These are phyloP conservation scores for Leccinum olivaceopallidum DNA, from an alignment of 768 basidiomycete genomes.

Conservation along the genomic window DNA sequence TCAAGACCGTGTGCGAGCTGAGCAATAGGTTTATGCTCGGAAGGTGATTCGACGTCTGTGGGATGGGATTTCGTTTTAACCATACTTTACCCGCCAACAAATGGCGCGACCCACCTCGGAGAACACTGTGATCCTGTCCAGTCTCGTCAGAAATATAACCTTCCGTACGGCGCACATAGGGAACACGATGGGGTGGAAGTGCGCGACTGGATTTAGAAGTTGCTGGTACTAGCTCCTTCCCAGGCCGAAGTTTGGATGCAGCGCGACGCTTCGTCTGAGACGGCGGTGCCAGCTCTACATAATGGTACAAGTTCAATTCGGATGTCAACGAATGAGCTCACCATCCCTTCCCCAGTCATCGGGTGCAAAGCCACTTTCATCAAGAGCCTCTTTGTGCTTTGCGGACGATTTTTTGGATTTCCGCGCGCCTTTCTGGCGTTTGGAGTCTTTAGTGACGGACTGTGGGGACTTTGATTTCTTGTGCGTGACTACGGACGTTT, in stretches of 20 bases:
- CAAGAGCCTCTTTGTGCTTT: background rate
- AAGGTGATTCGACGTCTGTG: conserved; percentile 46
- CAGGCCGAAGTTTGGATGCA: conserved; percentile 1
- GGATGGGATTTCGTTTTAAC: background rate
- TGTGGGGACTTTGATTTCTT: conserved; percentile 13
- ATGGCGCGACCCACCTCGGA: conserved; percentile 17
- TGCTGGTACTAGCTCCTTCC: conserved; percentile 5
- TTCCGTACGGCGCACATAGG: conserved; percentile 31
- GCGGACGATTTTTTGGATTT: background rate
- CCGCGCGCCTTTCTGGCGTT: conserved; percentile 3
- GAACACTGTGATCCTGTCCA: conserved; percentile 8
- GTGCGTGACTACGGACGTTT: background rate
- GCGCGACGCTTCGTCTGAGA: conserved; percentile 2
- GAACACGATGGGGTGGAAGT: conserved; percentile 23
- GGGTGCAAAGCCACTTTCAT: conserved; percentile 6
- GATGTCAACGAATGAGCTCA: background rate
- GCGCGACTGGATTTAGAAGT: conserved; percentile 3
- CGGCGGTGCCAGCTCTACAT: conserved; percentile 18
- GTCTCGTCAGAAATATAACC: conserved; percentile 21
- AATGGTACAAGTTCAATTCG: background rate
- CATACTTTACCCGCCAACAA: background rate
- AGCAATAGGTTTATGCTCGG: conserved; percentile 56
- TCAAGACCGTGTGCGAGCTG: conserved; percentile 65
- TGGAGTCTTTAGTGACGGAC: background rate
- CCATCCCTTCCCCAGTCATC: conserved; percentile 30